Conservation (phyloP, 2,329 filamentous ascomycete species). For the Coniochaeta sp. region DNA sequence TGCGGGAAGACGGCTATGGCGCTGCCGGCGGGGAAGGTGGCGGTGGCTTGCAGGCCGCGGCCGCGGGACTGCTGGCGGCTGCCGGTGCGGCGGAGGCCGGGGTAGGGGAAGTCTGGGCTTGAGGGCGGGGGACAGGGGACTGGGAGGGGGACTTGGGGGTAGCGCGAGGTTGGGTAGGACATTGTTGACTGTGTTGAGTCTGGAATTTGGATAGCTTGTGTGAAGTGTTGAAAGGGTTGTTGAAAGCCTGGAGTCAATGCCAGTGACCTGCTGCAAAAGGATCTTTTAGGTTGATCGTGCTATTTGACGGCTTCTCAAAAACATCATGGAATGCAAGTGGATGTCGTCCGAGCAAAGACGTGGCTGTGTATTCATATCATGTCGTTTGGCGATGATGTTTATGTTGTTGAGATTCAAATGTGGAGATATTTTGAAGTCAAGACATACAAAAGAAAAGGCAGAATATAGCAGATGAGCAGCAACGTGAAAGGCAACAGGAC, state of each 20-base stretch:
- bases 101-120: conserved; percentile 27
- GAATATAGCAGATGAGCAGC: neutral
- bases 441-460: neutral
- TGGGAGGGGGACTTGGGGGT: neutral
- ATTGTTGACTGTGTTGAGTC: neutral
- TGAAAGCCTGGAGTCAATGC: no score
- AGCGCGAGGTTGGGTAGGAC: neutral
- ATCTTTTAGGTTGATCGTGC: no score
- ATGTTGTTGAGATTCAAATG: neutral
- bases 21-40: conserved; percentile 33
- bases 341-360: no score
- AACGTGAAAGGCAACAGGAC: neutral
- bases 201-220: neutral
- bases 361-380: no score
- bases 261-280: no score
- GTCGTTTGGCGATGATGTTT: neutral
- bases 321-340: no score
- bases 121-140: neutral
- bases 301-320: no score
- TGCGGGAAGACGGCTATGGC: conserved; percentile 35
- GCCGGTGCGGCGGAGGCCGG: conserved; percentile 3
- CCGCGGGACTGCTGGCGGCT: conserved; percentile 16
- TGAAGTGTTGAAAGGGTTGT: neutral
- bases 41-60: conserved; percentile 37
- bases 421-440: no score